Evolutionary conservation across 2,329 filamentous ascomycete species (phyloP), one percentile per base, ranked within the genome.

Genomic region (Coniella lustricola): DNA sequence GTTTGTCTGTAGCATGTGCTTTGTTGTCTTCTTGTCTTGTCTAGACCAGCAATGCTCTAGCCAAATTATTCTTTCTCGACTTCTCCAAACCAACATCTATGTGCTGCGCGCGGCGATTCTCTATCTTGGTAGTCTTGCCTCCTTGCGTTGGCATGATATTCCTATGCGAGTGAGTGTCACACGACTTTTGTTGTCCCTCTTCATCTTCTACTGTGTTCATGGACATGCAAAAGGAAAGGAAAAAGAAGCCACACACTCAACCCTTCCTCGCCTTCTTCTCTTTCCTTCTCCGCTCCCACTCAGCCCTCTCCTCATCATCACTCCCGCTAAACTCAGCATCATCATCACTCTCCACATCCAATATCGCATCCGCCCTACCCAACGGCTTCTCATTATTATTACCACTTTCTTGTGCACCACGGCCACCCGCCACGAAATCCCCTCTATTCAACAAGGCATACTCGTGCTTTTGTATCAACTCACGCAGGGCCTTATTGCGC

Each of bases 391-490:
- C 54, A 21, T 54, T 48, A 18, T 57, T 58, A 13, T 50, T 40
- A 52, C 49, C 54, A 22, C 36, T 35, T 32, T 45, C 49, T n/a
- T n/a, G n/a, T n/a, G 42, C 36, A 56, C 54, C 48, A 37, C 50
- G 48, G 20, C 64, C 61, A 20, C 64, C 63, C 40, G 55, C 61
- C 32, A 80, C 71, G 52, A 81, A 81, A 55, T 83, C 81, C 25
- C 77, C 77, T 2, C 70, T 70, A 55, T 82, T 81, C 48, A 78
- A 69, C 55, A 64, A 63, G 7, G 79, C 72, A 60, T 87, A 85
- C 70, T 90, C 84, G 54, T 85, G 84, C 67, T 81, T 80, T 65
- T 82, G 74, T 60, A 91, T 76, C 50, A 85, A 67, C 38, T 76
- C 73, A 55, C 75, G 71, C 46, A 90, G 70, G 46, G 73, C 76